phyloP scores from a whole-genome alignment of 257 asterid species.

The Solanum corneliomulleri region DNA sequence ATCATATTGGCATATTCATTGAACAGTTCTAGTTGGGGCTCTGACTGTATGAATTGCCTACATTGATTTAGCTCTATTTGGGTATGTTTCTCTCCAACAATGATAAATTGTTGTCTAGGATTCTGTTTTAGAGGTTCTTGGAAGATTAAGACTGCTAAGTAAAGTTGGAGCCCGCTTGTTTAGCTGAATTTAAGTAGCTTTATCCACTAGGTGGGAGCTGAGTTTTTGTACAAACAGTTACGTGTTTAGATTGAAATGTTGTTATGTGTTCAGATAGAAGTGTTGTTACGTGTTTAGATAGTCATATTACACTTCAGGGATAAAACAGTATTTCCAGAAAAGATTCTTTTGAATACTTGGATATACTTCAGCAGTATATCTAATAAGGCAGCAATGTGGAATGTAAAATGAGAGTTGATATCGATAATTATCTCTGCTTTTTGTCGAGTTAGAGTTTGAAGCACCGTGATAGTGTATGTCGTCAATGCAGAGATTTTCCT shows the following conservation, averaged over 20 bases:
- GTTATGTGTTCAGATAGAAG: background rate
- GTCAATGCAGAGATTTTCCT: background rate
- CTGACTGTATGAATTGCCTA: background rate
- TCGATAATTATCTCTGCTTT: background rate
- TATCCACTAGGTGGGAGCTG: background rate
- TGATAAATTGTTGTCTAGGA: background rate
- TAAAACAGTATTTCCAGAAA: background rate
- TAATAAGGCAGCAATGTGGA: background rate
- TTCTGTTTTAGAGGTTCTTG: background rate
- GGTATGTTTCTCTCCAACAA: background rate
- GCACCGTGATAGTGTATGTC: background rate
- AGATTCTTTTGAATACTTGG: background rate
- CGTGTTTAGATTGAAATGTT: background rate
- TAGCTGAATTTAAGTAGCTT: background rate
- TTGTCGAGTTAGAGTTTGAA: background rate
- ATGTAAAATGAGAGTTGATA: background rate
- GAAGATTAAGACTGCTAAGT: background rate
- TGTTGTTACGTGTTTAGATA: no score
- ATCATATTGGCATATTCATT: background rate
- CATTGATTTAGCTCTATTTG: background rate
- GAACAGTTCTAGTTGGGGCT: background rate
- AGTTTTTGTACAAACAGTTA: background rate
- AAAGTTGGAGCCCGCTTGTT: background rate
- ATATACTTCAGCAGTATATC: background rate
- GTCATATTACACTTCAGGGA: background rate